Base-by-base conservation (phyloP, 2,329 filamentous ascomycete genomes). In the Mycosphaerelloides madeirae region DNA sequence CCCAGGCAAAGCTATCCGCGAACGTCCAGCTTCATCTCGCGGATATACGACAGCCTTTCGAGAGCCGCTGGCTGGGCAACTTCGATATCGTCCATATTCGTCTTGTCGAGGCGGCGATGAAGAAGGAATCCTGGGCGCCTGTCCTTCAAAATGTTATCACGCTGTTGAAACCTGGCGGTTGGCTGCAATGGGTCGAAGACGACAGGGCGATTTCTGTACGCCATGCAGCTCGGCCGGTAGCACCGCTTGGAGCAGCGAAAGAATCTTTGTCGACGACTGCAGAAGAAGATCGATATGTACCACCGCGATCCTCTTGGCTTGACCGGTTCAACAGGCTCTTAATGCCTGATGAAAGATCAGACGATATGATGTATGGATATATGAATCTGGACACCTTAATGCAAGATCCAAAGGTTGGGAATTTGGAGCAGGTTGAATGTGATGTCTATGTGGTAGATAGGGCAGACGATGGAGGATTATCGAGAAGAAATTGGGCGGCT, bases 141-240 rank as follows among this genome's bases (percentile, higher is more conserved):
- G 32, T 38, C 6, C 16, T 48, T 11, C 22, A 31, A 6, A 52
- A 50, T 33, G n/a, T 52, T 11, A 14, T 41, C n/a, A 29, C 42
- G 4, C 31, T 52, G 9, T 28, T 54, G 8, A 49, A 48, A 14
- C 49, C 49, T 8, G 49, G 49, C 9, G 52, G 44, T 8, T 44
- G 41, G 41, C 13, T 50, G 3, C 44, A 47, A 14, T 50, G 48
- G 48, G 22, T 15, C 9, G 38, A 40, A 32, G 38, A 32, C 29
- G 38, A 40, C 16, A 12, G 36, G 6, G 19, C 36, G 7, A 19
- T 38, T 14, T 20, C 36, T 13, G 36, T 38, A 11, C 36, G 36
- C 15, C 36, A 38, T 25, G n/a, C 16, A 14, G 20, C 25, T 18
- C 36, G 36, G 3, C 36, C 36, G 14, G 36, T 25, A 7, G 36